These are phyloP conservation scores for Cucumis melo DNA, from an alignment of 306 rosid genomes.

Conservation along the genomic window DNA sequence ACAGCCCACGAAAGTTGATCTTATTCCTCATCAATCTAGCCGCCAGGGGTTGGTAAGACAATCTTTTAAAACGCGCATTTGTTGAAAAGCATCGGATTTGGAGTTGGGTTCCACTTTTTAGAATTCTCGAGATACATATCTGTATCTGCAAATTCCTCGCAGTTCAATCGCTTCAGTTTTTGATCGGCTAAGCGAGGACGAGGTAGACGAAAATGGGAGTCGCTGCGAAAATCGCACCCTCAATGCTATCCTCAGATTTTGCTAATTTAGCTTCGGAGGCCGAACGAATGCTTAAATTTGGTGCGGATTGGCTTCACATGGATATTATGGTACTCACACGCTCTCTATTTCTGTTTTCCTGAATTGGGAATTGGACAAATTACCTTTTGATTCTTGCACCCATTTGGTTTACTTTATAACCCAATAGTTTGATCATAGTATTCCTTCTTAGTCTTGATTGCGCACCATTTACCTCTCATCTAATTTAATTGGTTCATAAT, in stretches of 20 bases:
- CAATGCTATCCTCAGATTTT: constrained; percentile 93
- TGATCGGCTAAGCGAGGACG: background rate
- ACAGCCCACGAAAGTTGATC: background rate
- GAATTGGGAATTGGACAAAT: background rate
- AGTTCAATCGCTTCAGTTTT: background rate
- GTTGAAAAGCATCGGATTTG: background rate
- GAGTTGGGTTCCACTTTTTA: background rate
- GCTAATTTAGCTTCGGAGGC: constrained; percentile 95
- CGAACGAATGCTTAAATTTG: constrained; percentile 47
- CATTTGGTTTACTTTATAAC: background rate
- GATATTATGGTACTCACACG: constrained; percentile 65
- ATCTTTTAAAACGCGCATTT: background rate
- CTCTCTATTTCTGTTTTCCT: background rate
- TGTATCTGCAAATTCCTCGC: background rate
- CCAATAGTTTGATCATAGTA: background rate
- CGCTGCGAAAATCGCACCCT: constrained; percentile 82
- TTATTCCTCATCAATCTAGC: background rate
- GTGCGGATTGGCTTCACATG: constrained; percentile 99
- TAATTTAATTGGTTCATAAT: background rate
- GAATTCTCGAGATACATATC: background rate
- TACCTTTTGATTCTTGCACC: background rate
- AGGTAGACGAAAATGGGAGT: constrained; percentile 26
- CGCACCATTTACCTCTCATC: background rate
- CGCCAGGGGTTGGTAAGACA: constrained; percentile 1
- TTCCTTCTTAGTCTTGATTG: background rate